phyloP scores from a whole-genome alignment of 768 basidiomycete genomes.

The Leucosporidium yakuticum region DNA sequence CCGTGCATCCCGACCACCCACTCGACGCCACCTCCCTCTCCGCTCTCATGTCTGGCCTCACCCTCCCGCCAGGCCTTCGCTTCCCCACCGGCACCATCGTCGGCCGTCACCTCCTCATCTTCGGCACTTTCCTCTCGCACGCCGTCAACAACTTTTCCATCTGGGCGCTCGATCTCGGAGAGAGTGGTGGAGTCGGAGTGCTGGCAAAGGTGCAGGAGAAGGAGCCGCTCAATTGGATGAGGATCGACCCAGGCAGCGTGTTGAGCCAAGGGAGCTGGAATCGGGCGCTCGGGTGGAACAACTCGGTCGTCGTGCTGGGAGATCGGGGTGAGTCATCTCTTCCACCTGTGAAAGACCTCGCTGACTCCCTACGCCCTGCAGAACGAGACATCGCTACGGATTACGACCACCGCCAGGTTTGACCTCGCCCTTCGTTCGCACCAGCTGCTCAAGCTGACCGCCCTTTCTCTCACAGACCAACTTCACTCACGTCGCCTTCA shows the following conservation, averaged over 20 bases:
- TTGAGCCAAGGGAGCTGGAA: slow-evolving; percentile 91
- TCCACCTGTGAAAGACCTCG: not conserved
- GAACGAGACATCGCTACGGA: slow-evolving; percentile 79
- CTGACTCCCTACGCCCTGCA: not conserved
- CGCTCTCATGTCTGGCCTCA: slow-evolving; percentile 62
- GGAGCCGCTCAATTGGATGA: slow-evolving; percentile 71
- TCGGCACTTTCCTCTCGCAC: slow-evolving; percentile 91
- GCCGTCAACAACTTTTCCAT: slow-evolving; percentile 91
- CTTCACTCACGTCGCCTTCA: slow-evolving; percentile 46
- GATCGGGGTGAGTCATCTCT: slow-evolving; percentile 50
- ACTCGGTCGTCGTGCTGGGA: slow-evolving; percentile 84
- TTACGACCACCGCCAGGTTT: slow-evolving; percentile 59
- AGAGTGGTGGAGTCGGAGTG: slow-evolving; percentile 36
- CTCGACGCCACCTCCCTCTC: slow-evolving; percentile 79
- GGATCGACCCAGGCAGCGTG: slow-evolving; percentile 80
- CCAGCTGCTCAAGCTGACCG: no score
- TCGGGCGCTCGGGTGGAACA: slow-evolving; percentile 79
- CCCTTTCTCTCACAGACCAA: slow-evolving; percentile 59
- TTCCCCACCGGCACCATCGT: slow-evolving; percentile 93
- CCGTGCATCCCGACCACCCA: slow-evolving; percentile 53
- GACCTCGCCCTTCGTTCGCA: not conserved
- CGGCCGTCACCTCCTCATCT: slow-evolving; percentile 84
- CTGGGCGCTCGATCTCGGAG: slow-evolving; percentile 81
- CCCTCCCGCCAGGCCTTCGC: slow-evolving; percentile 86
- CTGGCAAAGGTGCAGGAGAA: slow-evolving; percentile 35